Evolutionary conservation across 441 rosid species (phyloP).

Genomic region (Populus hybrid): DNA sequence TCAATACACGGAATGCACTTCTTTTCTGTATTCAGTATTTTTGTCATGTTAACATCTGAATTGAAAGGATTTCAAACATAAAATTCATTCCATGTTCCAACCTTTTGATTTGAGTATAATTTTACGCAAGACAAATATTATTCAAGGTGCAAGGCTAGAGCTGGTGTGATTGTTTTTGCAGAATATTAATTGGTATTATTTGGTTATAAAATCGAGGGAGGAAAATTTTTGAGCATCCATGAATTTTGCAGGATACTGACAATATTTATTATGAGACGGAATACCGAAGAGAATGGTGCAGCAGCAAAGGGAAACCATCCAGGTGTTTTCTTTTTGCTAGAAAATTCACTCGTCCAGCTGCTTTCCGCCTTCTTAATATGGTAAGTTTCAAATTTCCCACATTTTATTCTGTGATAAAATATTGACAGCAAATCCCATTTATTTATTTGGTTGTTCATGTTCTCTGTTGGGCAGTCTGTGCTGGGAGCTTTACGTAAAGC

Average conservation of each 20-base stretch:
- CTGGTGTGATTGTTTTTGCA: neutral
- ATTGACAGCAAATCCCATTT: neutral
- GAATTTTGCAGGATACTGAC: slow-evolving; percentile 56
- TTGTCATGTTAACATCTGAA: neutral
- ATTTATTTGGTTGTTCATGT: slow-evolving; percentile 8
- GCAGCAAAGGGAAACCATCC: slow-evolving; percentile 76
- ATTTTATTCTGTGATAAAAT: neutral
- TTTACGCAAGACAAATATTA: neutral
- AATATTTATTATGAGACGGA: slow-evolving; percentile 86
- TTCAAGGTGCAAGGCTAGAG: neutral
- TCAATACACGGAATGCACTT: neutral
- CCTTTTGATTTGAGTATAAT: neutral
- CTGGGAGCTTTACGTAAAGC: slow-evolving; percentile 36
- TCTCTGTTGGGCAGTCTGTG: slow-evolving; percentile 35
- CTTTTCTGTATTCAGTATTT: neutral
- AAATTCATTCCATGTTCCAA: neutral
- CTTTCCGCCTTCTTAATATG: slow-evolving; percentile 69
- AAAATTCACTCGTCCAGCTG: slow-evolving; percentile 92
- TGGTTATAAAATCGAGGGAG: neutral
- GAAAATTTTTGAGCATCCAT: neutral
- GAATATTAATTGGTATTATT: neutral
- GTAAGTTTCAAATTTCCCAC: slow-evolving; percentile 32
- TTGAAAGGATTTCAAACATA: neutral
- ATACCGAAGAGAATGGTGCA: slow-evolving; percentile 93
- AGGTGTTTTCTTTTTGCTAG: slow-evolving; percentile 90